Conservation (phyloP, 2,329 filamentous ascomycete genomes). For the Beauveria varroae region DNA sequence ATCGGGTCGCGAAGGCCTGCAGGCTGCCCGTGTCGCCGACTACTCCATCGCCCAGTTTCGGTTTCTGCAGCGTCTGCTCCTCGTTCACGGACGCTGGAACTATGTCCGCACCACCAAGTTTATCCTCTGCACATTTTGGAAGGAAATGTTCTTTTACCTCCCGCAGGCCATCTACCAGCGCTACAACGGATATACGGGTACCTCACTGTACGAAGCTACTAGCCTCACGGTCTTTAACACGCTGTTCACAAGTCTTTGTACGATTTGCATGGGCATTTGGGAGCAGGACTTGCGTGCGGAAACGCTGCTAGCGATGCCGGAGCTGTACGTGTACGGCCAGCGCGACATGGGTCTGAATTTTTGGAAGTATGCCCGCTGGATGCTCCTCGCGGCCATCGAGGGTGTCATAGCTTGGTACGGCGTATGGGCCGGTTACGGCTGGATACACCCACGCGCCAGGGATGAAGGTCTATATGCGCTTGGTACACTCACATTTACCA, state of each 20-base stretch:
- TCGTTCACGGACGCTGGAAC: slow-evolving; percentile 87
- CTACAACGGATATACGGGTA: slow-evolving; percentile 82
- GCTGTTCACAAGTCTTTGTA: slow-evolving; percentile 80
- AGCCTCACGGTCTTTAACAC: slow-evolving; percentile 90
- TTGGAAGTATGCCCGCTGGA: slow-evolving; percentile 67
- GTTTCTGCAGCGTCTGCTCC: slow-evolving; percentile 74
- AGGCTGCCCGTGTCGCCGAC: slow-evolving; percentile 83
- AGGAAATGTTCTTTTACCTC: slow-evolving; percentile 74
- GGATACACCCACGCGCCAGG: slow-evolving; percentile 40
- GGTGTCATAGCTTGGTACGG: slow-evolving; percentile 69
- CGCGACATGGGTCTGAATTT: slow-evolving; percentile 66
- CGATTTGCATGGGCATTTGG: slow-evolving; percentile 86
- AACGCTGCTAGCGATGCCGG: slow-evolving; percentile 84
- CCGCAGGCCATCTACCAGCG: slow-evolving; percentile 78
- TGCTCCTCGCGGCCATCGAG: slow-evolving; percentile 64
- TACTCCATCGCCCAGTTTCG: slow-evolving; percentile 89
- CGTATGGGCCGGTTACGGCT: slow-evolving; percentile 43
- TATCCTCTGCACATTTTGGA: slow-evolving; percentile 88
- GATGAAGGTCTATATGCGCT: slow-evolving; percentile 69
- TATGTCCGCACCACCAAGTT: slow-evolving; percentile 86
- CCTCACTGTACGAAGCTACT: slow-evolving; percentile 81
- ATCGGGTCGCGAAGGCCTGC: slow-evolving; percentile 83
- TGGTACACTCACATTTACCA: slow-evolving; percentile 63
- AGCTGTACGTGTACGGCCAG: slow-evolving; percentile 81
- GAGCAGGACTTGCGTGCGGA: slow-evolving; percentile 80